Percentiles rank a stretch among this genome's conserved stretches.
Conservation (phyloP, 176 grass and related monocot species). For the Cenchrus purpureus region DNA sequence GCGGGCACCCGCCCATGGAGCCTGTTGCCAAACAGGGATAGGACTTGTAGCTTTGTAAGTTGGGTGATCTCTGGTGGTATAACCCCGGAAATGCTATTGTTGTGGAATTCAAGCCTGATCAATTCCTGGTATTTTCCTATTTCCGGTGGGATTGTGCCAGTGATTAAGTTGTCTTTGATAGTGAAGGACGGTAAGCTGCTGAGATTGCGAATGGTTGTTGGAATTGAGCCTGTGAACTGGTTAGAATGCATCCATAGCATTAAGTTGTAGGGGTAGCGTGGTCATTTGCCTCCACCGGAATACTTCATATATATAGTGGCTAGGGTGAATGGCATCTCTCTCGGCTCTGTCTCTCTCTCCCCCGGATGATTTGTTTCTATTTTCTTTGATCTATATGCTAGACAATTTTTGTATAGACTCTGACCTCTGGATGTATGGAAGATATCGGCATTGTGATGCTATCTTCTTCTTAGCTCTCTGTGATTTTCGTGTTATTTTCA, state of each 20-base stretch:
- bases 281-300: too few species aligned
- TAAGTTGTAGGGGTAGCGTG: too few species aligned
- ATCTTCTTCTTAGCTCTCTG: too few species aligned
- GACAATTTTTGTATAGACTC: too few species aligned
- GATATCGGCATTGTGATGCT: too few species aligned
- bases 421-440: too few species aligned
- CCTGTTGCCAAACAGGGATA: constrained; percentile 53
- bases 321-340: too few species aligned
- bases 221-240: constrained; percentile 46
- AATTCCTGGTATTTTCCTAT: constrained; percentile 47
- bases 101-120: constrained; percentile 36
- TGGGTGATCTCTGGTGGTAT: constrained; percentile 49
- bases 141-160: constrained; percentile 21
- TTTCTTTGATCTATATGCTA: too few species aligned
- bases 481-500: too few species aligned
- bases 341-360: too few species aligned
- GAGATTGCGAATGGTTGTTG: constrained; percentile 46
- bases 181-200: constrained; percentile 36
- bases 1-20: constrained; percentile 47
- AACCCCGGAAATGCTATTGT: constrained; percentile 47
- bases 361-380: too few species aligned
- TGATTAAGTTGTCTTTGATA: constrained; percentile 26
- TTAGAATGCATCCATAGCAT: constrained; percentile 42
- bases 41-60: constrained; percentile 22
- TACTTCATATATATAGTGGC: too few species aligned